Base-by-base conservation (phyloP, 805 yeast species). In the Gaillardinia entomophila region DNA sequence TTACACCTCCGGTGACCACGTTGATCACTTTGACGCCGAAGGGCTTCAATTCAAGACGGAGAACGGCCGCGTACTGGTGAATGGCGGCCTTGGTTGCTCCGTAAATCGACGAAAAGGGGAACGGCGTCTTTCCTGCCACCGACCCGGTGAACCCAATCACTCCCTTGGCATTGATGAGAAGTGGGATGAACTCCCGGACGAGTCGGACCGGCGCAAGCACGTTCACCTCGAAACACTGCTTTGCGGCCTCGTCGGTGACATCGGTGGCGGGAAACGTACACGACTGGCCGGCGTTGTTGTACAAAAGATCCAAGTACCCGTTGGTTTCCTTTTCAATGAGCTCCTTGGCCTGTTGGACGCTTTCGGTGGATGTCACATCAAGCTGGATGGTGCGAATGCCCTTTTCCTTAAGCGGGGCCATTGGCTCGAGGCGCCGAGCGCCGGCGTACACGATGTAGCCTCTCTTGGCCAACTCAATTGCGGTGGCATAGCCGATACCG, bases 251-350 rank as follows among this genome's bases (percentile, higher is more conserved):
- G 49, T 81, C 78, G 3, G 70, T 57, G 3, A 77, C 82, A 54
- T 82, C 92, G 29, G 72, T 41, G 0, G 83, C 85, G 1, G 92
- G 85, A 32, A 77, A 66, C 0, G 84, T 73, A 46, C 89, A 83
- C 14, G 86, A 70, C 43, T 73, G 79, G 12, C 89, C 89, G 1
- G 94, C 94, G 52, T 83, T 84, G 54, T 84, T 83, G 59, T 67
- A 82, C 33, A 83, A 54, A 7, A 79, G 43, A 45, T 82, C 86
- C 35, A 82, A 51, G 31, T 66, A 63, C 1, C 71, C 72, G 24
- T 68, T 73, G 7, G 69, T 62, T 25, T 69, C 62, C 2, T 46
- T 41, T 0, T 43, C 36, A n/a, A 81, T 62, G 16, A 57, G 56
- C 12, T 65, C 46, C 34, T 67, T 70, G 18, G 77, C 66, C 12